phyloP scores from a whole-genome alignment of 805 yeast genomes.

The Kodamaea jinghongensis region DNA sequence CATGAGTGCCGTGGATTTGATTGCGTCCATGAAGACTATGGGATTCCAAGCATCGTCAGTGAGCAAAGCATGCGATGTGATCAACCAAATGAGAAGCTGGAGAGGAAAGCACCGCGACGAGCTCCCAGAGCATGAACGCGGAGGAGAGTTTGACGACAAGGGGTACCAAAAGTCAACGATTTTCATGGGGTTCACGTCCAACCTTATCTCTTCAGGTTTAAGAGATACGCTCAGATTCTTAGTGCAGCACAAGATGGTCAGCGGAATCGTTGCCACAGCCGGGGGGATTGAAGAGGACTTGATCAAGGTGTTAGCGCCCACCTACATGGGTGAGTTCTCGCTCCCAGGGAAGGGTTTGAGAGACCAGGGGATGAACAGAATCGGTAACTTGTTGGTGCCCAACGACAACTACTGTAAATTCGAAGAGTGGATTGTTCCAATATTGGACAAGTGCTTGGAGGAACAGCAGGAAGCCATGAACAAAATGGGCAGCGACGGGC shows the following conservation, averaged over 20 bases:
- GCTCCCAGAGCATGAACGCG: slow-evolving; percentile 61
- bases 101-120: slow-evolving; percentile 75
- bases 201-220: slow-evolving; percentile 89
- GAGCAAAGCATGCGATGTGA: slow-evolving; percentile 86
- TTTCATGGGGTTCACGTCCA: slow-evolving; percentile 95
- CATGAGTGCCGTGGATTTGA: slow-evolving; percentile 74
- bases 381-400: slow-evolving; percentile 95
- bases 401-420: slow-evolving; percentile 96
- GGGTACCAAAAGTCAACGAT: slow-evolving; percentile 86
- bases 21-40: slow-evolving; percentile 86
- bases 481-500: slow-evolving; percentile 46
- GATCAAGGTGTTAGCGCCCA: slow-evolving; percentile 94
- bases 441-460: slow-evolving; percentile 78
- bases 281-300: slow-evolving; percentile 98
- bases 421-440: slow-evolving; percentile 98
- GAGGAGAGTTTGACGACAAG: slow-evolving; percentile 70
- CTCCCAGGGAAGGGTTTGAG: slow-evolving; percentile 79
- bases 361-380: slow-evolving; percentile 95
- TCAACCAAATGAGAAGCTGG: slow-evolving; percentile 91
- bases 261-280: slow-evolving; percentile 94
- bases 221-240: slow-evolving; percentile 86
- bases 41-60: slow-evolving; percentile 95
- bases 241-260: slow-evolving; percentile 91
- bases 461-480: slow-evolving; percentile 76
- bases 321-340: slow-evolving; percentile 88